Evolutionary conservation across 2,329 filamentous ascomycete genomes (phyloP), one percentile per base, ranked within the genome.

Genomic region (Ophiostoma populinum): DNA sequence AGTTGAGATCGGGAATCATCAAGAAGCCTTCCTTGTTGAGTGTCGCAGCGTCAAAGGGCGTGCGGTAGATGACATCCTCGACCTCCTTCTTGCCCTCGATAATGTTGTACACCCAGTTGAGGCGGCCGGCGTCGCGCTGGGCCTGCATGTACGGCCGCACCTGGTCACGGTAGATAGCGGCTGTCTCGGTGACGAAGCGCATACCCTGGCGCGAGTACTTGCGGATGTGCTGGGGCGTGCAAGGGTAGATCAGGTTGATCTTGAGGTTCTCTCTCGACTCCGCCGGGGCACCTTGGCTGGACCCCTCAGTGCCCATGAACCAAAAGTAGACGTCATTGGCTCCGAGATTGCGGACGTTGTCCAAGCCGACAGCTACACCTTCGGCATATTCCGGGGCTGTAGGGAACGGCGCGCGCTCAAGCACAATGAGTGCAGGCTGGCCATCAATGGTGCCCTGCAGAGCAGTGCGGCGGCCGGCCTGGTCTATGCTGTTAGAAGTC

Each of bases 31-130:
- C 72, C 10, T 12, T 3, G 30, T 38, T 39, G 27, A 7, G 10
- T 10, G 19, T n/a, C 8, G 19, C 13, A 2, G 35, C 15, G 19
- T 58, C 69, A 40, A 55, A 65, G 48, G 52, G 63, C 37, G 62
- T 76, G 34, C 86, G 74, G 55, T 77, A 81, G 41, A 98, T 79
- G 35, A 98, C 81, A 54, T 94, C 83, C 49, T 94, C 82, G 39
- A 80, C 83, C 63, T 98, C 90, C 13, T 75, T 83, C 24, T 69
- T 70, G 5, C 90, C 86, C 46, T 93, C 83, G 45, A 98, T 73
- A 50, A 98, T 94, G 58, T 98, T 98, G 57, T 78, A 93, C 17
- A 93, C 79, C 90, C 90, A 98, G 52, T 92, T 86, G 42, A 95
- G 57, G 4, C 80, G 67, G 2, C 86, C 86, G 36, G 78, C 67